Percentiles rank a stretch among this genome's conserved stretches.
These are phyloP conservation scores for Lachancea sp. DNA, from an alignment of 805 yeast genomes.

Conservation along the genomic window DNA sequence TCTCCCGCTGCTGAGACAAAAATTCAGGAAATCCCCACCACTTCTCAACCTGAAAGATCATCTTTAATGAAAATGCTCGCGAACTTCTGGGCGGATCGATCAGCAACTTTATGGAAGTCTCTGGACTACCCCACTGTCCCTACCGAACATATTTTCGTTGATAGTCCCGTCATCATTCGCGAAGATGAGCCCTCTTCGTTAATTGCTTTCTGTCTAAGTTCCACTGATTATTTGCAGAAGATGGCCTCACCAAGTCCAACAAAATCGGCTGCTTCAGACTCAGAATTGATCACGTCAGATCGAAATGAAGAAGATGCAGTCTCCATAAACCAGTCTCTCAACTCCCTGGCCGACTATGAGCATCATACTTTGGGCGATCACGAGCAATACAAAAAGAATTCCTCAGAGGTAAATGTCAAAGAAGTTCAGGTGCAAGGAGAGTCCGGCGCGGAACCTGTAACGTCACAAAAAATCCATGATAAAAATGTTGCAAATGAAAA, in stretches of 20 bases:
- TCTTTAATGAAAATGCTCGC: slow-evolving; percentile 78
- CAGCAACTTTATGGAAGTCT: slow-evolving; percentile 93
- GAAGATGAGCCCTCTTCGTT: slow-evolving; percentile 96
- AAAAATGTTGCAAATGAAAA: neutral
- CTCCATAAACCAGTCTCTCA: neutral
- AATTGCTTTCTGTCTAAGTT: slow-evolving; percentile 85
- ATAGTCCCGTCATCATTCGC: slow-evolving; percentile 85
- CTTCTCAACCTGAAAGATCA: slow-evolving; percentile 54
- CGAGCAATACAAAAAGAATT: neutral
- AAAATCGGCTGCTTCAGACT: slow-evolving; percentile 10
- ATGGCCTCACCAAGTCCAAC: slow-evolving; percentile 28
- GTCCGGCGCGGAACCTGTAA: neutral
- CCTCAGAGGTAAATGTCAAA: no score
- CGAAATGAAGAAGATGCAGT: neutral
- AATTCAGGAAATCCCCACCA: slow-evolving; percentile 20
- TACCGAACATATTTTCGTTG: slow-evolving; percentile 86
- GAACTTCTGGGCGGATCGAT: slow-evolving; percentile 95
- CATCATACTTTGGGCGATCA: neutral
- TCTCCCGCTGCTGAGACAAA: slow-evolving; percentile 17
- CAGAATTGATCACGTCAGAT: slow-evolving; percentile 9
- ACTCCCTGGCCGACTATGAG: neutral
- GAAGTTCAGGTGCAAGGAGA: neutral
- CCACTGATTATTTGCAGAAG: slow-evolving; percentile 72
- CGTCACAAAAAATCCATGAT: neutral
- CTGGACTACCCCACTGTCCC: slow-evolving; percentile 71